Evolutionary conservation across 2,329 filamentous ascomycete genomes (phyloP).

Genomic region (Talaromyces verruculosus): DNA sequence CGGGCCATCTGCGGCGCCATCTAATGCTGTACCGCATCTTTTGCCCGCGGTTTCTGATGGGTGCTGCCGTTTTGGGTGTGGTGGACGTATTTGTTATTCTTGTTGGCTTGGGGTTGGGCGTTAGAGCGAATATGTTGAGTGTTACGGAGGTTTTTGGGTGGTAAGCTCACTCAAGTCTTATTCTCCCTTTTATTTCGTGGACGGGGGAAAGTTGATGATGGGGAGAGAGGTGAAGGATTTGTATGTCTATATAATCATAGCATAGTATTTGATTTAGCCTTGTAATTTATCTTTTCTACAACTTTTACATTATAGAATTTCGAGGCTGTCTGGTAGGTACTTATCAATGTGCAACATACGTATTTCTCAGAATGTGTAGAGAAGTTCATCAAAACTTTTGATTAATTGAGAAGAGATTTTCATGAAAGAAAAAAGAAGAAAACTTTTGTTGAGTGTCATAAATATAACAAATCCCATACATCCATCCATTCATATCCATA

Average conservation of each 20-base stretch:
- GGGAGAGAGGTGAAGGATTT: neutral
- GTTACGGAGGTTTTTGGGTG: constrained; percentile 89
- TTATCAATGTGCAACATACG: no score
- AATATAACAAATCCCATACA: constrained; percentile 5
- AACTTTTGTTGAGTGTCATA: neutral
- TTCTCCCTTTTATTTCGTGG: neutral
- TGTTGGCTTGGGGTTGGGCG: constrained; percentile 66
- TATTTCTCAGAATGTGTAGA: no score
- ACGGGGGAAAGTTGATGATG: no score
- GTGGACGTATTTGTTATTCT: constrained; percentile 73
- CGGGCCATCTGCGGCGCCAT: constrained; percentile 81
- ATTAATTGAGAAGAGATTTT: neutral
- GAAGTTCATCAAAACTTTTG: neutral
- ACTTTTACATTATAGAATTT: neutral
- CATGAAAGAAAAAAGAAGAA: neutral
- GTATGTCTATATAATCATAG: neutral
- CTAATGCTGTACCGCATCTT: constrained; percentile 97
- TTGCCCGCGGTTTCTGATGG: constrained; percentile 84
- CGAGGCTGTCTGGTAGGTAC: no score
- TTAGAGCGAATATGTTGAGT: constrained; percentile 73
- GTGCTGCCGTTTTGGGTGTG: constrained; percentile 67
- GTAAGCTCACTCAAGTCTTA: constrained; percentile 30
- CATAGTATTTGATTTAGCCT: neutral
- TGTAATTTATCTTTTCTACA: neutral
- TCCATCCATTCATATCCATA: neutral